A percentile compares a stretch with the other conserved stretches of the same genome.
phyloP scores from a whole-genome alignment of 495 filamentous ascomycete species.

The Tuber melanosporum region DNA sequence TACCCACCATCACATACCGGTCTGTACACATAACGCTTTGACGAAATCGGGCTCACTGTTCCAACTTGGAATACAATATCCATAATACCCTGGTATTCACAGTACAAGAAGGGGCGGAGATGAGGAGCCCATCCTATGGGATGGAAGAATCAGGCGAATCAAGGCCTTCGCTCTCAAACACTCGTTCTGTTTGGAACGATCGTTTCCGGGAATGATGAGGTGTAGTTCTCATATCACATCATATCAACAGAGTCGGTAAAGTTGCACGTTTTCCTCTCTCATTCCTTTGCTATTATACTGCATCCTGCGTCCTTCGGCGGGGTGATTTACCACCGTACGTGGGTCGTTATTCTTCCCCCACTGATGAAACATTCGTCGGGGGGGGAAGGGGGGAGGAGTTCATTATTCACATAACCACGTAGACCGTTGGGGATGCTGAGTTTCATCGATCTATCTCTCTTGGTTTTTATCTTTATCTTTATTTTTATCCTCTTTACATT shows the following conservation, averaged over 20 bases:
- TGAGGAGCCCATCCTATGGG: not conserved
- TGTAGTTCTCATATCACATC: conserved; percentile 5
- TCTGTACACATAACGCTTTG: not conserved
- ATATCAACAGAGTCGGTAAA: not conserved
- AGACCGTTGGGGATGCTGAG: not conserved
- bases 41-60: not conserved
- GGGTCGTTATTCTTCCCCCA: not conserved
- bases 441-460: not conserved
- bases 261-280: conserved; percentile 1
- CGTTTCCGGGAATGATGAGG: conserved; percentile 2
- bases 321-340: not conserved
- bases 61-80: not conserved
- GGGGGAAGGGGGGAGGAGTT: not conserved
- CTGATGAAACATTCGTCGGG: not conserved
- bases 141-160: not conserved
- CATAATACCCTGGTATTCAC: not conserved
- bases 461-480: not conserved
- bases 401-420: not conserved
- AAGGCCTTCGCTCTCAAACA: conserved; percentile 7
- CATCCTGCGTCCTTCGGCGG: not conserved
- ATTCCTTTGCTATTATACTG: not conserved
- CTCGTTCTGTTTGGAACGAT: conserved; percentile 2
- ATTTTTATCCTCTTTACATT: not conserved
- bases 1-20: not conserved
- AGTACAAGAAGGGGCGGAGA: not conserved